Evolutionary conservation across 768 basidiomycete species (phyloP).

Genomic region (Phaffia tasmanica): DNA sequence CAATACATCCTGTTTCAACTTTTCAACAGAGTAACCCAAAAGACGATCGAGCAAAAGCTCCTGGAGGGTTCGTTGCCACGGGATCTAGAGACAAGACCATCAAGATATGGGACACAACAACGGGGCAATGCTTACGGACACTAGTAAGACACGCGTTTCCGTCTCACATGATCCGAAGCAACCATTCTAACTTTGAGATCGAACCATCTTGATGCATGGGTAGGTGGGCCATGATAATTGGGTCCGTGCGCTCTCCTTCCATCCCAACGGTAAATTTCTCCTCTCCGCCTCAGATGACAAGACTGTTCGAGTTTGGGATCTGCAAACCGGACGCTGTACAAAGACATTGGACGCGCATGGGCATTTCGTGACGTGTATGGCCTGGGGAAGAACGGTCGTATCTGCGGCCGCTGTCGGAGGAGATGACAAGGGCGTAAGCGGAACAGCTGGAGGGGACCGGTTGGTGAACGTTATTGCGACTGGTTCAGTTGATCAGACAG

Average conservation of each 20-base stretch:
- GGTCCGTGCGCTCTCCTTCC: slow-evolving; percentile 78
- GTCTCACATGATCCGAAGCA: neutral
- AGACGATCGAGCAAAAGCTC: slow-evolving; percentile 40
- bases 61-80: slow-evolving; percentile 56
- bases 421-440: slow-evolving; percentile 13
- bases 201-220: slow-evolving; percentile 9
- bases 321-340: slow-evolving; percentile 69
- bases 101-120: slow-evolving; percentile 77
- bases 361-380: slow-evolving; percentile 68
- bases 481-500: slow-evolving; percentile 43
- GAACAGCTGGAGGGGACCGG: slow-evolving; percentile 30
- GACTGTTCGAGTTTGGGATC: slow-evolving; percentile 80
- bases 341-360: slow-evolving; percentile 80
- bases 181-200: slow-evolving; percentile 15
- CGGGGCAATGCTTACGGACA: slow-evolving; percentile 67
- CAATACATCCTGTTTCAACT: slow-evolving; percentile 34
- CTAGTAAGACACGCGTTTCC: slow-evolving; percentile 45
- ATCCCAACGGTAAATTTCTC: slow-evolving; percentile 77
- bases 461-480: slow-evolving; percentile 45
- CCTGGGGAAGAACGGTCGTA: slow-evolving; percentile 55
- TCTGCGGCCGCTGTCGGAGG: slow-evolving; percentile 31
- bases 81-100: slow-evolving; percentile 85
- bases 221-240: slow-evolving; percentile 61
- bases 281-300: slow-evolving; percentile 89
- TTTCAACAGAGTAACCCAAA: slow-evolving; percentile 40